Evolutionary conservation across 306 rosid genomes (phyloP), one percentile per base, ranked within the genome.

Genomic region (Cucurbita pepo): DNA sequence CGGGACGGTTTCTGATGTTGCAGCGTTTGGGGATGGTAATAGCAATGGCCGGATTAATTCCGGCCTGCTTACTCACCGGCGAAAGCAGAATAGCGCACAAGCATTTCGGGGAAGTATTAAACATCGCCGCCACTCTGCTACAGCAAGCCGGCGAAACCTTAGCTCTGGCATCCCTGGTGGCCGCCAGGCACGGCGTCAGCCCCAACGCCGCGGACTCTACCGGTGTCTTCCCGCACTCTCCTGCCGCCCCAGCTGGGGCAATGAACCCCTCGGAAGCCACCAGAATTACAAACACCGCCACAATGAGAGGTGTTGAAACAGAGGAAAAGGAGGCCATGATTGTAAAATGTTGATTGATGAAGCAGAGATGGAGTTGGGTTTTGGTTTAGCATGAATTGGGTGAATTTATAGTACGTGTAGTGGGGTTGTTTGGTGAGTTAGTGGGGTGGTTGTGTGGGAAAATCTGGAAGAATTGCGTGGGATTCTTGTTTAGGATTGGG

Each of bases 11-110:
- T 70, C 69, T 81, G 65, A 92, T 90, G 84, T 84, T 88, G 91
- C 98, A 92, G 16, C 96, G 79, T 82, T 92, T 92, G 6, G 98
- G 96, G 66, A 92, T 59, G 53, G 90, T 82, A 15, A 92, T 88
- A 34, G 96, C 98, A 74, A 82, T 83, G 7, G 84, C 92, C 16
- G 85, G 90, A 30, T 90, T 88, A 37, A 92, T 88, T 67, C 87
- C 87, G 0, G 90, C 96, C 61, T 88, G 85, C 80, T 87, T 90
- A 3, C 96, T 91, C 78, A 92, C 57, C 64, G 98, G 96, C 5
- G 98, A 92, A 60, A 92, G 63, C 61, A 92, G 62, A 71, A 92
- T 95, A 36, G 91, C 89, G 47, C 98, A 92, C 1, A 92, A 91
- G 69, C 98, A 92, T 53, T 34, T 88, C 6, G 96, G 96, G 13